Evolutionary conservation across 176 grass and related monocot species (phyloP).

Genomic region (Ensete ventricosum): DNA sequence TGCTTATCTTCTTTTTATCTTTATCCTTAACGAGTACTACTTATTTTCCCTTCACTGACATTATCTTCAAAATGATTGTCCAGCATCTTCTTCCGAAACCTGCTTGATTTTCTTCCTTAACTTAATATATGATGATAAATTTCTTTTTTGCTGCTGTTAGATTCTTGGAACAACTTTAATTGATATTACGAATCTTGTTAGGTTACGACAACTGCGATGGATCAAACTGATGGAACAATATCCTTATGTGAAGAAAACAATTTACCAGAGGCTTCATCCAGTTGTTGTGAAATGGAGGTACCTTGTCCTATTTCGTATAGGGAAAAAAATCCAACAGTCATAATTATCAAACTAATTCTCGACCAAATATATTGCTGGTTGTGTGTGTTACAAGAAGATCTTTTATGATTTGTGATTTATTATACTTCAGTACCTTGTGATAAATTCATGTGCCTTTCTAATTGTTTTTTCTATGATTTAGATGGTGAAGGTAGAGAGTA

Average conservation of each 20-base stretch:
- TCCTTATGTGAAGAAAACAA: slow-evolving; percentile 28
- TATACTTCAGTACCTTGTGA: neutral
- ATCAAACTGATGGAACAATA: slow-evolving; percentile 31
- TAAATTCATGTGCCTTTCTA: neutral
- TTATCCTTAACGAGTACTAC: neutral
- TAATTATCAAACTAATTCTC: neutral
- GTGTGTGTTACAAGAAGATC: neutral
- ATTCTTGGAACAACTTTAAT: neutral
- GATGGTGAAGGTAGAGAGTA: neutral
- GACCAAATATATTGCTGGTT: neutral
- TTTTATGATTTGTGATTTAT: neutral
- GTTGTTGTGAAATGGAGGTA: slow-evolving; percentile 34
- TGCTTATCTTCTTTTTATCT: slow-evolving; percentile 12
- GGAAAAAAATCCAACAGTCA: neutral
- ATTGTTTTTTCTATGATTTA: slow-evolving; percentile 2
- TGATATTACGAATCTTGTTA: slow-evolving; percentile 15
- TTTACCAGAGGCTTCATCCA: slow-evolving; percentile 24
- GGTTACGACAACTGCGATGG: slow-evolving; percentile 31
- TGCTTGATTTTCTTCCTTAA: neutral
- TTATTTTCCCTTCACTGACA: neutral
- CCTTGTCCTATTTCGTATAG: slow-evolving; percentile 6
- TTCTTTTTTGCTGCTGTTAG: no score
- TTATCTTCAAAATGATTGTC: neutral
- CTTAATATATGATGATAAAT: neutral
- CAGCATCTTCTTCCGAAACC: neutral